phyloP scores from a whole-genome alignment of 352 stramenopile genomes.

The Phytophthora quininea region DNA sequence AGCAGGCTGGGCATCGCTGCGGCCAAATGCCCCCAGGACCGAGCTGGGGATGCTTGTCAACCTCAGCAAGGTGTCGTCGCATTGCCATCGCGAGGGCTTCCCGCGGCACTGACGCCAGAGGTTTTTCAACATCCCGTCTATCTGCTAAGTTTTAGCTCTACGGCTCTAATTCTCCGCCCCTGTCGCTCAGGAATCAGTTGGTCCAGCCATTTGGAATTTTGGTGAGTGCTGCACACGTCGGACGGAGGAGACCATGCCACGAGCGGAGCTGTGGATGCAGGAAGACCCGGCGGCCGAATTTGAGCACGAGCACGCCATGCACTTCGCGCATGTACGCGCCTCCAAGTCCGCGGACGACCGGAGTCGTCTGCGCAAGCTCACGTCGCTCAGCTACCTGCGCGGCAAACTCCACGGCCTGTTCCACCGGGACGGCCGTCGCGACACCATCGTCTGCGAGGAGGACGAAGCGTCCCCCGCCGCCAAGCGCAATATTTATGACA shows the following conservation, averaged over 20 bases:
- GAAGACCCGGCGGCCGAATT: constrained; percentile 12
- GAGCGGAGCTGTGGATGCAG: constrained; percentile 18
- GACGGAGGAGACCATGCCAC: constrained; percentile 8
- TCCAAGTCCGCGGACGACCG: constrained; percentile 38
- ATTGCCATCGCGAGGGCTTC: background rate
- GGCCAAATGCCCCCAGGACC: too few species aligned
- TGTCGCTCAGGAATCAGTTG: constrained; percentile 15
- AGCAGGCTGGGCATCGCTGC: too few species aligned
- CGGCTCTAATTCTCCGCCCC: background rate
- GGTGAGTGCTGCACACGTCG: constrained; percentile 8
- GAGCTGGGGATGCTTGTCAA: background rate
- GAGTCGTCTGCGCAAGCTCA: constrained; percentile 59
- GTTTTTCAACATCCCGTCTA: constrained; percentile 1
- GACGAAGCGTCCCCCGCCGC: constrained; percentile 50
- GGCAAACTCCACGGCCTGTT: constrained; percentile 61
- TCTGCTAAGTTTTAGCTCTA: background rate
- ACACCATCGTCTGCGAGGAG: constrained; percentile 64
- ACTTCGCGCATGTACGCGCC: constrained; percentile 11
- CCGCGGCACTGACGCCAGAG: background rate
- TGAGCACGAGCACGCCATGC: constrained; percentile 6
- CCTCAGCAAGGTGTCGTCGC: background rate
- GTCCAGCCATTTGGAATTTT: constrained; percentile 35
- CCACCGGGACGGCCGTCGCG: constrained; percentile 50
- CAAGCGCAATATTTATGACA: constrained; percentile 57
- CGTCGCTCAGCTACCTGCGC: constrained; percentile 63